Evolutionary conservation across 139 green algal genomes (phyloP).

Genomic region (Volvox reticuliferus): DNA sequence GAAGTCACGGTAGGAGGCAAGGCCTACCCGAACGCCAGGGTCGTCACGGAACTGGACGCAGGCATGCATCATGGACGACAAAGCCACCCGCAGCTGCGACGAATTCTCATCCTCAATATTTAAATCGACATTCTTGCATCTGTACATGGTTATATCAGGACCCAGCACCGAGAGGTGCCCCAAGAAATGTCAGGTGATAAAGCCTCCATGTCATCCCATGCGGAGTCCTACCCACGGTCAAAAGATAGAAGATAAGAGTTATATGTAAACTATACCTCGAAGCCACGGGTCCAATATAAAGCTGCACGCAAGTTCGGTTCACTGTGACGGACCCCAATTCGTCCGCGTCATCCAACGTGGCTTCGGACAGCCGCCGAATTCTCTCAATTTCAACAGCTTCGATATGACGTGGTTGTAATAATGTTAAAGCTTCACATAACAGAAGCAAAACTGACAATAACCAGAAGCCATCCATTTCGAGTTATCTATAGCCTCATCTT

Average conservation of each 20-base stretch:
- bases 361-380: not conserved
- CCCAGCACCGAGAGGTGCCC: too few relatives aligned
- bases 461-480: too few relatives aligned
- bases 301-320: constrained; percentile 7
- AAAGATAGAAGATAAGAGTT: too few relatives aligned
- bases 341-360: not conserved
- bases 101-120: not conserved
- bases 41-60: not conserved
- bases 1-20: too few relatives aligned
- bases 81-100: not conserved
- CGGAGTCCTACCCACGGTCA: too few relatives aligned
- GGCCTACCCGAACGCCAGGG: not conserved
- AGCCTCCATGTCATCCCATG: too few relatives aligned
- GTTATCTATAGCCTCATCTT: too few relatives aligned
- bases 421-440: not conserved
- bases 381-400: not conserved
- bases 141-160: not conserved
- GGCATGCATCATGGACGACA: constrained; percentile 8
- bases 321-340: not conserved
- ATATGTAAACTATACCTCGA: not conserved
- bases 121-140: not conserved
- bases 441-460: too few relatives aligned
- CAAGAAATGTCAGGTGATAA: too few relatives aligned
- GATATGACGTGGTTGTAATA: not conserved
- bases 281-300: not conserved